Conservation (phyloP, 192 early-diverging fungal genomes). For the Diversispora epigaea region DNA sequence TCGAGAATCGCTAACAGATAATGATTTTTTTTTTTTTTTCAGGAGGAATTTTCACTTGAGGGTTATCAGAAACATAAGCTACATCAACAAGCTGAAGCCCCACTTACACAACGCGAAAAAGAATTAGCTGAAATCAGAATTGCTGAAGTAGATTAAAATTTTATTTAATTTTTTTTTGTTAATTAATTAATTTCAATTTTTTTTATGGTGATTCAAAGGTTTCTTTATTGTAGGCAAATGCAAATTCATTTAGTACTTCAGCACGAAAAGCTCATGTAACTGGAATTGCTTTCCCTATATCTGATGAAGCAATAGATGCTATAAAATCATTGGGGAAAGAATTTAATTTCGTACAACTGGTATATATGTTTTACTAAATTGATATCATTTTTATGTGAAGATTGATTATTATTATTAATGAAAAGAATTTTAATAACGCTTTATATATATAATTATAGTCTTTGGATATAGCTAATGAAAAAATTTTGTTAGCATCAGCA, state of each 20-base stretch:
- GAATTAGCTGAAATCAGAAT: constrained; percentile 67
- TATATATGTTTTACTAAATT: constrained; percentile 24
- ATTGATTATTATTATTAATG: too few species aligned
- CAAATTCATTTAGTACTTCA: constrained; percentile 53
- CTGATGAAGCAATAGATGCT: constrained; percentile 59
- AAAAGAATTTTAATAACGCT: not conserved
- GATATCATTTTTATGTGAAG: constrained; percentile 13
- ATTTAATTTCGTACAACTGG: constrained; percentile 65
- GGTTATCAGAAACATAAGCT: constrained; percentile 62
- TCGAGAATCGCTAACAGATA: not conserved
- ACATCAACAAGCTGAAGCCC: constrained; percentile 68
- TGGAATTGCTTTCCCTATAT: constrained; percentile 63
- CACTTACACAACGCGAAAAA: constrained; percentile 82
- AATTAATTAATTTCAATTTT: not conserved
- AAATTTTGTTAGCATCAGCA: constrained; percentile 49
- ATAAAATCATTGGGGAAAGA: constrained; percentile 51
- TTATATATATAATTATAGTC: constrained; percentile 29
- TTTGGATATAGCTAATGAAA: constrained; percentile 54
- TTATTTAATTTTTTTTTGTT: not conserved
- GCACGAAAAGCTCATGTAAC: constrained; percentile 65
- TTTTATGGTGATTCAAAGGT: not conserved
- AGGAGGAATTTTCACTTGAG: constrained; percentile 65
- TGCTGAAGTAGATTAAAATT: constrained; percentile 52
- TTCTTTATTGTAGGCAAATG: constrained; percentile 43
- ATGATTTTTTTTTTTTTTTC: not conserved